Evolutionary conservation across 2,329 filamentous ascomycete genomes (phyloP).

Genomic region (Aulographum hederae): DNA sequence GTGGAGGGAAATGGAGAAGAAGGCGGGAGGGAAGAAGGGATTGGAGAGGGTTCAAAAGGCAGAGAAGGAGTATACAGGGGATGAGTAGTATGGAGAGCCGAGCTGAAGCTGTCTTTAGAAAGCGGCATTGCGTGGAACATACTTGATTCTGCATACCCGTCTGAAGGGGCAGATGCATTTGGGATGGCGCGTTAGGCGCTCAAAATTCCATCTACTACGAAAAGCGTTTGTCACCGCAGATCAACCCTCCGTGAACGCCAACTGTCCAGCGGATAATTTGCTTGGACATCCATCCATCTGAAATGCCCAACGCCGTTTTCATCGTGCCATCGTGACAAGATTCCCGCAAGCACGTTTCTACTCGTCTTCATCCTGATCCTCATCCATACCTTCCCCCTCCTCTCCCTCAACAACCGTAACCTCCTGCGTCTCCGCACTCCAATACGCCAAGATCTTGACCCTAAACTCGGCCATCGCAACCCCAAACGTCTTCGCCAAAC

Average conservation of each 20-base stretch:
- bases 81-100: constrained; percentile 26
- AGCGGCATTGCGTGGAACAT: no score
- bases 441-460: constrained; percentile 52
- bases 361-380: not conserved
- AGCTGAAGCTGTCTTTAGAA: no score
- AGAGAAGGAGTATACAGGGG: constrained; percentile 50
- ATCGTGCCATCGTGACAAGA: no score
- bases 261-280: no score
- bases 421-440: constrained; percentile 15
- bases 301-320: no score
- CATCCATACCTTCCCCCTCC: not conserved
- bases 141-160: no score
- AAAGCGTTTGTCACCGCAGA: no score
- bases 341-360: not conserved
- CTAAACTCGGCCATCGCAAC: constrained; percentile 82
- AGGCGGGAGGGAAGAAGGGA: constrained; percentile 46
- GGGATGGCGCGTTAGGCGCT: no score
- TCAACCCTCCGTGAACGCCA: no score
- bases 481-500: constrained; percentile 83
- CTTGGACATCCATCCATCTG: no score
- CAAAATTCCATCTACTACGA: no score
- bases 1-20: constrained; percentile 78
- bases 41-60: constrained; percentile 54
- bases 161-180: no score
- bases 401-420: constrained; percentile 7